Conservation (phyloP, 2,329 filamentous ascomycete genomes). For the Cladosporium phlei region DNA sequence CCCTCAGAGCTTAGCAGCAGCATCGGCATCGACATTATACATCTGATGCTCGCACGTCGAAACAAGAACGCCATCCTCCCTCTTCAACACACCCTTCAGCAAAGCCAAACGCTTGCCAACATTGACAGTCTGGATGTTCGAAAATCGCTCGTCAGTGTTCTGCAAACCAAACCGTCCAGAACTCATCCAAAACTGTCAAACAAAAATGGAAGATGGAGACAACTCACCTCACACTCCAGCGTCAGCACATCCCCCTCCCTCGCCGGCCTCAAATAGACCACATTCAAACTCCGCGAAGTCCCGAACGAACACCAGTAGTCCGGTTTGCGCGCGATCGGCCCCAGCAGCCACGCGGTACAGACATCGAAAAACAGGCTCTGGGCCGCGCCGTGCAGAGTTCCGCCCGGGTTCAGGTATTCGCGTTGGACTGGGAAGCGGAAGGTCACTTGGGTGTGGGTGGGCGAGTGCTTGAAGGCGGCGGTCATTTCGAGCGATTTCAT, state of each 20-base stretch:
- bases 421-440: slow-evolving; percentile 21
- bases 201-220: no score
- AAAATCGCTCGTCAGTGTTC: background rate
- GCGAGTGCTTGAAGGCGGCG: background rate
- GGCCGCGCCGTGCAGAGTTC: slow-evolving; percentile 23
- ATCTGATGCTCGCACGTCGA: slow-evolving; percentile 26
- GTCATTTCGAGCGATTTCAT: background rate
- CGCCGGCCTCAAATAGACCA: slow-evolving; percentile 22
- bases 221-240: slow-evolving; percentile 23
- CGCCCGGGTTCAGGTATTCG: slow-evolving; percentile 23
- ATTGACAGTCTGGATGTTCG: slow-evolving; percentile 25
- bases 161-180: no score
- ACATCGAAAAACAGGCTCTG: slow-evolving; percentile 23
- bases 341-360: background rate
- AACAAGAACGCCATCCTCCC: slow-evolving; percentile 23
- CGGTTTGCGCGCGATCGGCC: background rate
- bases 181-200: no score
- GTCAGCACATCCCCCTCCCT: slow-evolving; percentile 20
- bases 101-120: slow-evolving; percentile 22
- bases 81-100: slow-evolving; percentile 21
- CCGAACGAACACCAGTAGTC: slow-evolving; percentile 21
- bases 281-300: slow-evolving; percentile 21
- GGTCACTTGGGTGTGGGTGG: background rate
- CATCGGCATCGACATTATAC: slow-evolving; percentile 23
- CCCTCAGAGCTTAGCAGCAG: slow-evolving; percentile 15